These are phyloP conservation scores for Micromonas pusilla DNA, from an alignment of 139 green algal species.

Conservation along the genomic window DNA sequence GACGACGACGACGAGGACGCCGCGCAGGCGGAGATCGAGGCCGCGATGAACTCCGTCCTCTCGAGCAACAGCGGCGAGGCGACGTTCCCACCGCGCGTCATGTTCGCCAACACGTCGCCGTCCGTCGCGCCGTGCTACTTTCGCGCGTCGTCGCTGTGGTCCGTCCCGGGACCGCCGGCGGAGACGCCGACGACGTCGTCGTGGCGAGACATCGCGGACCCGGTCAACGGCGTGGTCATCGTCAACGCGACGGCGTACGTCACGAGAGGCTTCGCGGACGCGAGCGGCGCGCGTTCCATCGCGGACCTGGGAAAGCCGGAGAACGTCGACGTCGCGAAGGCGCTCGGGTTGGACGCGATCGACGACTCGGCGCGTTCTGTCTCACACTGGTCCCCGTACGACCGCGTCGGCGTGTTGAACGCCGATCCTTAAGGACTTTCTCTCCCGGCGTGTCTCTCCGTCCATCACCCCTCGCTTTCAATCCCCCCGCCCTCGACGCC, in stretches of 20 bases:
- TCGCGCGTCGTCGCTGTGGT: neutral
- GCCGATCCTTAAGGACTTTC: too few relatives aligned
- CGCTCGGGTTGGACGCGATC: neutral
- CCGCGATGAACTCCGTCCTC: neutral
- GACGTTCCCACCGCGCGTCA: neutral
- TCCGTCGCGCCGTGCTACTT: neutral
- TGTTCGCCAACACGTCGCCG: neutral
- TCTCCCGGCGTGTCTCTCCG: too few relatives aligned
- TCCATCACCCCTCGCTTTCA: too few relatives aligned
- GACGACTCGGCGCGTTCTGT: too few relatives aligned
- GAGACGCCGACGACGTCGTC: neutral
- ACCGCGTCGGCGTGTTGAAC: too few relatives aligned
- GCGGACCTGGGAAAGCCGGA: constrained; percentile 17
- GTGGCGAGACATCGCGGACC: neutral
- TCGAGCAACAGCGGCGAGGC: neutral
- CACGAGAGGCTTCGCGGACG: neutral
- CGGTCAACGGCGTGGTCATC: constrained; percentile 1
- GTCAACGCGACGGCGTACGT: neutral
- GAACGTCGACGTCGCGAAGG: neutral
- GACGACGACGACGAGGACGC: constrained; percentile 5
- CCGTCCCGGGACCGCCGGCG: too few relatives aligned
- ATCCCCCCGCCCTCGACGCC: too few relatives aligned
- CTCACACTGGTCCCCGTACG: too few relatives aligned
- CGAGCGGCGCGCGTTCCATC: neutral
- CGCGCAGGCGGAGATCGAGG: constrained; percentile 4